phyloP scores from a whole-genome alignment of 2,329 filamentous ascomycete species.

The Phialophora expanda region DNA sequence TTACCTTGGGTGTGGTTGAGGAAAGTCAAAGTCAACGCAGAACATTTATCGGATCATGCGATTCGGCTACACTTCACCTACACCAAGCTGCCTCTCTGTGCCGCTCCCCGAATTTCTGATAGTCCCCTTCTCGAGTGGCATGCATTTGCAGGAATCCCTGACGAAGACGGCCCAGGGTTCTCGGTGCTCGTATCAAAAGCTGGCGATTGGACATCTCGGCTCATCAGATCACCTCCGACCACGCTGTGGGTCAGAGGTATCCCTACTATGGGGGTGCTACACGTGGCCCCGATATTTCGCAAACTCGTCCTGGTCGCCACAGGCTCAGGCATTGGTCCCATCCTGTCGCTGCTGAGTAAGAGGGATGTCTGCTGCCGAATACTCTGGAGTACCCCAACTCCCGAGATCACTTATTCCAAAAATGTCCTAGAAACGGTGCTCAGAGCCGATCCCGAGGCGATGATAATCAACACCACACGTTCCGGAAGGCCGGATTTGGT shows the following conservation, averaged over 20 bases:
- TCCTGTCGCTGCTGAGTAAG: slow-evolving; percentile 65
- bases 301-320: slow-evolving; percentile 71
- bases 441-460: slow-evolving; percentile 63
- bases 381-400: slow-evolving; percentile 70
- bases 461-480: slow-evolving; percentile 69
- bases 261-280: slow-evolving; percentile 70
- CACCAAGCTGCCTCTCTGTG: slow-evolving; percentile 62
- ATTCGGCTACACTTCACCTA: slow-evolving; percentile 72
- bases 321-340: slow-evolving; percentile 74
- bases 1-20: slow-evolving; percentile 76
- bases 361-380: slow-evolving; percentile 58
- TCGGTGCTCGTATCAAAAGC: slow-evolving; percentile 74
- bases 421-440: slow-evolving; percentile 63
- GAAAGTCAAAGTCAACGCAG: slow-evolving; percentile 67
- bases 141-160: slow-evolving; percentile 74
- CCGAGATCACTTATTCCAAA: slow-evolving; percentile 66
- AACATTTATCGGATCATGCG: slow-evolving; percentile 73
- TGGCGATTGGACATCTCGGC: slow-evolving; percentile 73
- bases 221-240: slow-evolving; percentile 66
- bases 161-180: slow-evolving; percentile 63
- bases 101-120: slow-evolving; percentile 65
- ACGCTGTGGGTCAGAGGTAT: slow-evolving; percentile 71
- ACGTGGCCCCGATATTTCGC: slow-evolving; percentile 69
- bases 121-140: slow-evolving; percentile 74
- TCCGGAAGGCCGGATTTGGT: slow-evolving; percentile 67